These are phyloP conservation scores for Chrysosporium keratinophilum DNA, from an alignment of 2,329 filamentous ascomycete genomes.

Conservation along the genomic window DNA sequence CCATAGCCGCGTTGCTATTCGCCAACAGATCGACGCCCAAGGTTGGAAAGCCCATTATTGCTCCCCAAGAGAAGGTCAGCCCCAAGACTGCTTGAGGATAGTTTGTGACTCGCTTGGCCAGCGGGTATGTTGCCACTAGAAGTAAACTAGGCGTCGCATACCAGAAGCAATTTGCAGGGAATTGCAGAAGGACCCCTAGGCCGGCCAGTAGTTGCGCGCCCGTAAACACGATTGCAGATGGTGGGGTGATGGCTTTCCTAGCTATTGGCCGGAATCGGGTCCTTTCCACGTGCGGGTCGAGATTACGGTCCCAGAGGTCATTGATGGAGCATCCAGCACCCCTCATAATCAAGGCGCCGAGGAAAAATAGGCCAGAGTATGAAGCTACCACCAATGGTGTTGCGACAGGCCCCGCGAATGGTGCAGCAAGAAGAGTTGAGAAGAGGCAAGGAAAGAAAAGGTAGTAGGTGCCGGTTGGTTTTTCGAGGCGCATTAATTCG, in stretches of 20 bases:
- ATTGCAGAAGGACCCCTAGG: conserved; percentile 35
- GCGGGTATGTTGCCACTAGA: conserved; percentile 40
- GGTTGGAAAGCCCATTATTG: conserved; percentile 40
- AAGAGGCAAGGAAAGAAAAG: conserved; percentile 45
- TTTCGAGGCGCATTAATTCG: conserved; percentile 45
- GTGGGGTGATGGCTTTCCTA: conserved; percentile 40
- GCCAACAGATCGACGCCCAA: conserved; percentile 38
- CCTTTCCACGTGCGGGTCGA: conserved; percentile 44
- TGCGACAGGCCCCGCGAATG: conserved; percentile 33
- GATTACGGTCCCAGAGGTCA: conserved; percentile 45
- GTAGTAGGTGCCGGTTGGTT: conserved; percentile 43
- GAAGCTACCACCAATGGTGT: conserved; percentile 30
- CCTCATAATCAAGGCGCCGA: conserved; percentile 41
- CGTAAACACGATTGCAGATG: conserved; percentile 37
- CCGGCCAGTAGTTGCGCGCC: conserved; percentile 35
- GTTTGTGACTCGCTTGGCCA: conserved; percentile 44
- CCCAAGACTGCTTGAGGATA: conserved; percentile 45
- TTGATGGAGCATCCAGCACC: conserved; percentile 47
- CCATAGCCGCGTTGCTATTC: conserved; percentile 28
- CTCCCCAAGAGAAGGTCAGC: conserved; percentile 42
- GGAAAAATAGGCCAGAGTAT: conserved; percentile 33
- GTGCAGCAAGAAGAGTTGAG: conserved; percentile 38
- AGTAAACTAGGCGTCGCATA: conserved; percentile 37
- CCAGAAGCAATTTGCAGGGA: conserved; percentile 35
- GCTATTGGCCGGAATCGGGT: conserved; percentile 44